These are phyloP conservation scores for Schizochytrium sp. DNA, from an alignment of 108 stramenopile genomes.

Conservation along the genomic window DNA sequence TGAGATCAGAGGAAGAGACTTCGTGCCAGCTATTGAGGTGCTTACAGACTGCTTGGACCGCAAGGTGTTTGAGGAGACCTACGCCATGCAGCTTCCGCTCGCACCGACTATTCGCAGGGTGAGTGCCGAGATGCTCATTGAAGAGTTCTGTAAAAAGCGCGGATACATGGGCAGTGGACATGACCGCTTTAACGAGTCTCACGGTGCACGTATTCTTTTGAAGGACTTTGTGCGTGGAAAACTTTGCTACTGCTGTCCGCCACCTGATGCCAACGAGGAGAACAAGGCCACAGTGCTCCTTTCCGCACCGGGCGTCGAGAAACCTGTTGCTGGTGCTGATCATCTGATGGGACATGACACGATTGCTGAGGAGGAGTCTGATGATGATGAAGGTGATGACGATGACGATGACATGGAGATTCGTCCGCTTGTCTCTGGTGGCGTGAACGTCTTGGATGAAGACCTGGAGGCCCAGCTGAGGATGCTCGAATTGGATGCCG, in stretches of 20 bases:
- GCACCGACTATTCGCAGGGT: conserved; percentile 60
- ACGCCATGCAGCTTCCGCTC: conserved; percentile 84
- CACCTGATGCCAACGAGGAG: conserved; percentile 73
- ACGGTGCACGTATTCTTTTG: conserved; percentile 90
- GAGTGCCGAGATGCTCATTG: conserved; percentile 73
- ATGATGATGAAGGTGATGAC: conserved; percentile 68
- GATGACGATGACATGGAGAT: conserved; percentile 63
- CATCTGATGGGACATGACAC: conserved; percentile 78
- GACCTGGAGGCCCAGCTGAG: conserved; percentile 71
- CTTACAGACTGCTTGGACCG: conserved; percentile 90
- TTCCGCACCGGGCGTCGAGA: conserved; percentile 81
- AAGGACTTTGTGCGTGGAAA: conserved; percentile 94
- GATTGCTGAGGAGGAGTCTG: conserved; percentile 65
- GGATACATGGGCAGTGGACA: conserved; percentile 88
- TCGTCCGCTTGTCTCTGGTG: background rate
- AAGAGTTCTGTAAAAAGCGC: conserved; percentile 89
- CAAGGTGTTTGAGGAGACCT: conserved; percentile 77
- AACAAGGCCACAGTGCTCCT: conserved; percentile 65
- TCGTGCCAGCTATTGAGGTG: conserved; percentile 87
- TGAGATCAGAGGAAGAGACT: conserved; percentile 89
- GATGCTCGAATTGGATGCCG: conserved; percentile 72
- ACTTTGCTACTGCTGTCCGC: conserved; percentile 91
- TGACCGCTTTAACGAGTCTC: conserved; percentile 90
- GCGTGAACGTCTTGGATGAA: conserved; percentile 61
- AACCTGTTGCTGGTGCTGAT: conserved; percentile 72